phyloP scores from a whole-genome alignment of 2,329 filamentous ascomycete genomes.

The Plectosphaerella cucumerina region DNA sequence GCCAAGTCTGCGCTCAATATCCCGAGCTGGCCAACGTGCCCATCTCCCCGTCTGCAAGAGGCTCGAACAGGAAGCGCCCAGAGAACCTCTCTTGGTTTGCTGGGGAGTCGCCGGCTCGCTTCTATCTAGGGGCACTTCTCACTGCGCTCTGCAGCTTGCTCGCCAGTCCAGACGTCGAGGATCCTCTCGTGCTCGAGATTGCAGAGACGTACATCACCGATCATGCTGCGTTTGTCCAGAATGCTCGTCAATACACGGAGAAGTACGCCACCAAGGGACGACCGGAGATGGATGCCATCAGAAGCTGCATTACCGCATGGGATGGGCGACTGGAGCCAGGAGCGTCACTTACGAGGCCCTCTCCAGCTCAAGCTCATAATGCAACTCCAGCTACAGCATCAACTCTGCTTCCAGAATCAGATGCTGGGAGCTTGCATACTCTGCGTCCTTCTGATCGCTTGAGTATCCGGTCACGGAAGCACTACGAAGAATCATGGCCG shows the following conservation, averaged over 20 bases:
- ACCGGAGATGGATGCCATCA: not conserved
- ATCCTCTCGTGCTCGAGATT: slow-evolving; percentile 17
- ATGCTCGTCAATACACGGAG: not conserved
- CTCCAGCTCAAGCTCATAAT: too few species aligned
- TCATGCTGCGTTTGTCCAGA: not conserved
- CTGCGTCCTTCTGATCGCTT: too few species aligned
- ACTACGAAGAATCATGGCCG: too few species aligned
- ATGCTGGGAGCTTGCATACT: too few species aligned
- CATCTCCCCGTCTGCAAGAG: not conserved
- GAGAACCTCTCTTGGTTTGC: slow-evolving; percentile 7
- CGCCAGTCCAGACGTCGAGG: slow-evolving; percentile 14
- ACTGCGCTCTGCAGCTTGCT: slow-evolving; percentile 14
- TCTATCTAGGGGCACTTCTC: slow-evolving; percentile 12
- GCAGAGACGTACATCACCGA: slow-evolving; percentile 13
- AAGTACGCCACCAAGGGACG: not conserved
- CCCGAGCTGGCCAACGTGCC: slow-evolving; percentile 11
- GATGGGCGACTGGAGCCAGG: too few species aligned
- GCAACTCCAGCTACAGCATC: too few species aligned
- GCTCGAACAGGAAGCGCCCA: not conserved
- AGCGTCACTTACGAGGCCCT: too few species aligned
- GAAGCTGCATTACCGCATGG: too few species aligned
- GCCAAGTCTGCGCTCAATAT: slow-evolving; percentile 15
- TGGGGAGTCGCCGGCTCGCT: not conserved
- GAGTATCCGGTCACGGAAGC: too few species aligned
- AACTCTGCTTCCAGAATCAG: too few species aligned